Evolutionary conservation across 108 stramenopile species (phyloP).

Genomic region (Skeletonema grethae): DNA sequence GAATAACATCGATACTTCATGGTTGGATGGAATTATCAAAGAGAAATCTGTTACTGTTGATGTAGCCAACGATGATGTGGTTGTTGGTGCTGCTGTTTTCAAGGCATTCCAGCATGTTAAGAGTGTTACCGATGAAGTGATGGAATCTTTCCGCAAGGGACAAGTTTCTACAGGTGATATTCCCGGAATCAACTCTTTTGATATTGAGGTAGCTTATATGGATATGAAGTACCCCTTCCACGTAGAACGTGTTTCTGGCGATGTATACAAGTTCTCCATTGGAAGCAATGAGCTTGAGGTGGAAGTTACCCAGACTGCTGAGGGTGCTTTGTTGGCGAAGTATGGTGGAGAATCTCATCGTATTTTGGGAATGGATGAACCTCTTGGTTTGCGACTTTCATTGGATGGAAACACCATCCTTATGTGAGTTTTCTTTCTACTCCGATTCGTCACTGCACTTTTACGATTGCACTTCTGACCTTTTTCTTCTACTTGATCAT

Average conservation of each 20-base stretch:
- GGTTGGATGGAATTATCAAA: slow-evolving; percentile 95
- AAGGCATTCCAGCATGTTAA: slow-evolving; percentile 88
- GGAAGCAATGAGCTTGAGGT: slow-evolving; percentile 74
- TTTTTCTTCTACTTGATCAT: slow-evolving; percentile 3
- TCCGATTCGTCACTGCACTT: background rate
- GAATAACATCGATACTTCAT: slow-evolving; percentile 96
- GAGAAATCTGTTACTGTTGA: slow-evolving; percentile 87
- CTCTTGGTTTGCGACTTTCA: slow-evolving; percentile 92
- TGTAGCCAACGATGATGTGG: slow-evolving; percentile 80
- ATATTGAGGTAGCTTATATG: slow-evolving; percentile 89
- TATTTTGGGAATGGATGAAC: slow-evolving; percentile 94
- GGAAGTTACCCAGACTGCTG: slow-evolving; percentile 82
- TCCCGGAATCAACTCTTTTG: slow-evolving; percentile 88
- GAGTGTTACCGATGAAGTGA: slow-evolving; percentile 68
- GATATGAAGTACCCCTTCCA: slow-evolving; percentile 93
- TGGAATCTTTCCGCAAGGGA: slow-evolving; percentile 86
- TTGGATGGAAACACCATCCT: slow-evolving; percentile 84
- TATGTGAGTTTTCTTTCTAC: slow-evolving; percentile 58
- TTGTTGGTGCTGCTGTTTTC: slow-evolving; percentile 89
- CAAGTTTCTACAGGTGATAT: slow-evolving; percentile 87
- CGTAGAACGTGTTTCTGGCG: slow-evolving; percentile 79
- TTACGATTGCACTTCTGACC: slow-evolving; percentile 9
- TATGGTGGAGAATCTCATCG: slow-evolving; percentile 93
- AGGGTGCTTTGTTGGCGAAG: slow-evolving; percentile 91
- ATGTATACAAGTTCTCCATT: slow-evolving; percentile 80